phyloP scores from a whole-genome alignment of 257 asterid species.

The Leonotis leonurus region DNA sequence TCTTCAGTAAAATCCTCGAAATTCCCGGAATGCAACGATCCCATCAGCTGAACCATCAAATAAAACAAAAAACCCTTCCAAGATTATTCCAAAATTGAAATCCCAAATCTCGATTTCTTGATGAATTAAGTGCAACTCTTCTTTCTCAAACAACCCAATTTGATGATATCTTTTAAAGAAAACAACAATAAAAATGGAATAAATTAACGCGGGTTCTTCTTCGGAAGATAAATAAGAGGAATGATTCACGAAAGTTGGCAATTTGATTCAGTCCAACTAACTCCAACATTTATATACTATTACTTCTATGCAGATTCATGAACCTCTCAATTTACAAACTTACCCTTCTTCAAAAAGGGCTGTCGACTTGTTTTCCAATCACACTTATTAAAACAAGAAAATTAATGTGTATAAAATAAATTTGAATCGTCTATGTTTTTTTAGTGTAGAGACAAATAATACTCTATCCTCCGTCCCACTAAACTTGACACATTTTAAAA shows the following conservation, averaged over 20 bases:
- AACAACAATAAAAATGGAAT: background rate
- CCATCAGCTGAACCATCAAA: conserved; percentile 41
- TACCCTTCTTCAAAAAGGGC: background rate
- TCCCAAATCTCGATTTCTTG: conserved; percentile 10
- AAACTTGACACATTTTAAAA: too few relatives aligned
- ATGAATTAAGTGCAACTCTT: background rate
- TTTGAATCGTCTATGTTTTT: too few relatives aligned
- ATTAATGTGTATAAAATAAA: too few relatives aligned
- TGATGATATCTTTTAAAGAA: background rate
- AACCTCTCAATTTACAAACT: background rate
- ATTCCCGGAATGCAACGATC: conserved; percentile 27
- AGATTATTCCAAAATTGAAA: conserved; percentile 1
- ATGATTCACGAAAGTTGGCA: conserved; percentile 13
- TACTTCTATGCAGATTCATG: background rate
- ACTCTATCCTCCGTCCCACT: too few relatives aligned
- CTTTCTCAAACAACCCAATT: background rate
- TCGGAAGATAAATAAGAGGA: background rate
- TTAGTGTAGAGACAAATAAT: too few relatives aligned
- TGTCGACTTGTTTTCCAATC: background rate
- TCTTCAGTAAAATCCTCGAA: conserved; percentile 42
- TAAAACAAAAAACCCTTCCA: background rate
- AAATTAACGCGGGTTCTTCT: conserved; percentile 1
- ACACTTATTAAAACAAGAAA: too few relatives aligned
- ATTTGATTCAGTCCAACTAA: conserved; percentile 21
- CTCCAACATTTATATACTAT: conserved; percentile 28